Conservation (phyloP, 1,139 yeast species). For the Candida neerlandica region DNA sequence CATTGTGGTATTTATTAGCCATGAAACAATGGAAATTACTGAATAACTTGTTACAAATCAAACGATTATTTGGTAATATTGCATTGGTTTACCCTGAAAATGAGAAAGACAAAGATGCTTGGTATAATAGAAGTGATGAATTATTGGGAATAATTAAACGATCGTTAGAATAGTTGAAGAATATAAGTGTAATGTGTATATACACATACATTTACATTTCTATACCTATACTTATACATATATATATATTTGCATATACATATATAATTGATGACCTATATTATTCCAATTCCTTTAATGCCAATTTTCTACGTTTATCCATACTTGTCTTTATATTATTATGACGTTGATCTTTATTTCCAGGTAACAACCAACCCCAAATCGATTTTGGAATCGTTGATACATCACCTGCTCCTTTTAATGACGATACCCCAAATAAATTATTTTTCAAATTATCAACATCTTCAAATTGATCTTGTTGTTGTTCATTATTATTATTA, state of each 20-base stretch:
- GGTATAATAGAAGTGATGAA: slow-evolving; percentile 42
- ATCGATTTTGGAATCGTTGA: slow-evolving; percentile 29
- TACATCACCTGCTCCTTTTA: slow-evolving; percentile 42
- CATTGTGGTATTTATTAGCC: slow-evolving; percentile 77
- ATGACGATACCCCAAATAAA: slow-evolving; percentile 43
- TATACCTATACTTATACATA: neutral
- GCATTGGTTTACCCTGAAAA: slow-evolving; percentile 24
- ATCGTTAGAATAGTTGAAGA: slow-evolving; percentile 10
- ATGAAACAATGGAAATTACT: slow-evolving; percentile 68
- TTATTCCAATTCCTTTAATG: slow-evolving; percentile 43
- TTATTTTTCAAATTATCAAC: slow-evolving; percentile 35
- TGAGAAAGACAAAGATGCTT: slow-evolving; percentile 21
- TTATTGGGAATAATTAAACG: slow-evolving; percentile 35
- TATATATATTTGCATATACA: neutral
- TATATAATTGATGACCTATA: neutral
- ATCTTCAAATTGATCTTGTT: slow-evolving; percentile 29
- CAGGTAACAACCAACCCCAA: slow-evolving; percentile 30
- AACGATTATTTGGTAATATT: slow-evolving; percentile 28
- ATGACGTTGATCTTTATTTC: slow-evolving; percentile 15
- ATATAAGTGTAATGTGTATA: neutral
- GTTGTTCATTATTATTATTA: slow-evolving; percentile 21
- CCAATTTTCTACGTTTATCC: slow-evolving; percentile 47
- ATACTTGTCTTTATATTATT: slow-evolving; percentile 26
- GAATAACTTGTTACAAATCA: slow-evolving; percentile 29
- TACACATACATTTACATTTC: neutral